Evolutionary conservation across 768 basidiomycete genomes (phyloP).

Genomic region (Rhizopogon vinicolor): DNA sequence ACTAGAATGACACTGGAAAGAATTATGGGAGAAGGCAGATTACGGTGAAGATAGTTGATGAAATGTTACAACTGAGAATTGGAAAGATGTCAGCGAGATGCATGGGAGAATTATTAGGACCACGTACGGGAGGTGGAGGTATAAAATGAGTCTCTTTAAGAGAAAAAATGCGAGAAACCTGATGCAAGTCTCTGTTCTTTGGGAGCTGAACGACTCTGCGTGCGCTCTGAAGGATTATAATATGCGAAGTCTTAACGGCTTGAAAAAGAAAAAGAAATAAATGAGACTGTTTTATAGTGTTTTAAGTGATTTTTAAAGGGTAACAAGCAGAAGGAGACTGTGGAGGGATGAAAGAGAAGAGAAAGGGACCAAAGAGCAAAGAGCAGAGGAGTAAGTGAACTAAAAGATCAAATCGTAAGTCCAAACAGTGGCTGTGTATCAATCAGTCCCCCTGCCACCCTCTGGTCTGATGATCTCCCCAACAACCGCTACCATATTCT

Average conservation of each 20-base stretch:
- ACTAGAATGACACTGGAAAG: slow-evolving; percentile 14
- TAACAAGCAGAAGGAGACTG: slow-evolving; percentile 9
- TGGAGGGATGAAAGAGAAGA: slow-evolving; percentile 12
- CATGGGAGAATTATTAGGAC: not conserved
- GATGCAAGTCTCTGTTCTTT: slow-evolving; percentile 3
- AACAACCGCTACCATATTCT: not conserved
- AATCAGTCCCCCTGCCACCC: not conserved
- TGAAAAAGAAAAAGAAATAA: slow-evolving; percentile 10
- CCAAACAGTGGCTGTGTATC: slow-evolving; percentile 3
- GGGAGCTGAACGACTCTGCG: slow-evolving; percentile 5
- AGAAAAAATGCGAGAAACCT: slow-evolving; percentile 1
- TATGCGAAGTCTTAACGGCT: slow-evolving; percentile 6
- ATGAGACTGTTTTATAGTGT: slow-evolving; percentile 6
- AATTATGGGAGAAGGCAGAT: slow-evolving; percentile 28
- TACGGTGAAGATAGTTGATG: slow-evolving; percentile 12
- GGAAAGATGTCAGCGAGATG: not conserved
- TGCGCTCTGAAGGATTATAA: slow-evolving; percentile 14
- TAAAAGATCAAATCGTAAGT: not conserved
- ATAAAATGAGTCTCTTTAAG: slow-evolving; percentile 12
- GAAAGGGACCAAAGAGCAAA: slow-evolving; percentile 30
- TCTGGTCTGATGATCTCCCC: not conserved
- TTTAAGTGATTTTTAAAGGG: slow-evolving; percentile 6
- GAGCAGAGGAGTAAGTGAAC: slow-evolving; percentile 1
- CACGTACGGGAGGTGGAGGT: not conserved
- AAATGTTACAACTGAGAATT: slow-evolving; percentile 11